Percentiles rank a stretch among this genome's conserved stretches.
These are phyloP conservation scores for Chloranthus sessilifolius DNA, from an alignment of 164 flowering plant genomes.

Conservation along the genomic window DNA sequence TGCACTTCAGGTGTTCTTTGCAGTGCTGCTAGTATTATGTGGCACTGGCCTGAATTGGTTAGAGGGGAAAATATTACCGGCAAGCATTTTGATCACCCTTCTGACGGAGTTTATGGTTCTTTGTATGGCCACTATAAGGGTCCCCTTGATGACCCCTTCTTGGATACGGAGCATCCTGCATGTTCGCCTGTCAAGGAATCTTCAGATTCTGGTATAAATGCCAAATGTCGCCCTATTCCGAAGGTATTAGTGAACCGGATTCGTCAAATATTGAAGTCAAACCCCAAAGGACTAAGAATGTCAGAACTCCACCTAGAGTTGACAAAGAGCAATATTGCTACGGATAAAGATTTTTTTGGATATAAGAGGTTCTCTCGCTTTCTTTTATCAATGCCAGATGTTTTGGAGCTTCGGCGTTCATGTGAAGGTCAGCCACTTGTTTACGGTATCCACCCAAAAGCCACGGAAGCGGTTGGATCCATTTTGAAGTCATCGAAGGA, in stretches of 20 bases:
- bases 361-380: conserved; percentile 62
- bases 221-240: conserved; percentile 45
- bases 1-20: conserved; percentile 62
- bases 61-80: conserved; percentile 65
- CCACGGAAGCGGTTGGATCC: conserved; percentile 21
- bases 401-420: conserved; percentile 32
- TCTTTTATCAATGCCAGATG: conserved; percentile 51
- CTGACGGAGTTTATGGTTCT: conserved; percentile 78
- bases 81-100: conserved; percentile 75
- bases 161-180: conserved; percentile 22
- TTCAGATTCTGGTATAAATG: conserved; percentile 26
- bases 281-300: conserved; percentile 58
- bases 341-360: conserved; percentile 66
- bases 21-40: conserved; percentile 88
- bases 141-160: conserved; percentile 56
- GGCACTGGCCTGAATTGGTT: conserved; percentile 72
- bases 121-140: conserved; percentile 76
- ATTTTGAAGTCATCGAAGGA: conserved; percentile 12
- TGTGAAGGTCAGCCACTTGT: conserved; percentile 40
- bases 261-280: conserved; percentile 33
- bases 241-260: conserved; percentile 39
- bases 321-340: conserved; percentile 19
- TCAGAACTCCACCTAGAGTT: conserved; percentile 48
- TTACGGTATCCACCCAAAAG: conserved; percentile 19
- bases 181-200: conserved; percentile 19